Evolutionary conservation across 345 rosid species (phyloP).

Genomic region (Eucalyptus erythrocorys): DNA sequence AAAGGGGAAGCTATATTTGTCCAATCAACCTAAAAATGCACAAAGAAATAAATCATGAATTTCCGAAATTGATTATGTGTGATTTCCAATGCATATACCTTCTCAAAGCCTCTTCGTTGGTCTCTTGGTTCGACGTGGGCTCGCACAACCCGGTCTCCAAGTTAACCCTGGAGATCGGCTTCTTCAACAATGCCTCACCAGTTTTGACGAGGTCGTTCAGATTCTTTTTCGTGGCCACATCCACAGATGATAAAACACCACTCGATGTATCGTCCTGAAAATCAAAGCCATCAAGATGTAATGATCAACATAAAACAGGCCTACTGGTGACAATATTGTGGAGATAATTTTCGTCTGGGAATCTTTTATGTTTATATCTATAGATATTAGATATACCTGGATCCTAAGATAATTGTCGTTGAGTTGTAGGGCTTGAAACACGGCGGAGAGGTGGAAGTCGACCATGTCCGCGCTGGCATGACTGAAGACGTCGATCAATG

Average conservation of each 20-base stretch:
- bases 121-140: slow-evolving; percentile 5
- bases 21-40: background rate
- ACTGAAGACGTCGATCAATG: slow-evolving; percentile 38
- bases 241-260: slow-evolving; percentile 47
- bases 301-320: background rate
- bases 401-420: slow-evolving; percentile 32
- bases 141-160: slow-evolving; percentile 34
- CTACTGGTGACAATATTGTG: too few relatives aligned
- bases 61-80: background rate
- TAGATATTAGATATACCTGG: slow-evolving; percentile 3
- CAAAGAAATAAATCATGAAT: background rate
- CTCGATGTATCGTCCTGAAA: slow-evolving; percentile 43
- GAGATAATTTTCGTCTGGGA: too few relatives aligned
- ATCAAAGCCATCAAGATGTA: background rate
- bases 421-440: slow-evolving; percentile 33
- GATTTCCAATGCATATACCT: background rate
- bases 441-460: slow-evolving; percentile 35
- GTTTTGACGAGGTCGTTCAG: slow-evolving; percentile 38
- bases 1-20: background rate
- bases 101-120: slow-evolving; percentile 45
- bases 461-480: slow-evolving; percentile 61
- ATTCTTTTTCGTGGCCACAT: slow-evolving; percentile 44
- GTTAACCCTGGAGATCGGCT: slow-evolving; percentile 43
- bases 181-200: slow-evolving; percentile 44
- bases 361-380: background rate